These are phyloP conservation scores for Eragrostis curvula DNA, from an alignment of 176 grass and related monocot species.

Conservation along the genomic window DNA sequence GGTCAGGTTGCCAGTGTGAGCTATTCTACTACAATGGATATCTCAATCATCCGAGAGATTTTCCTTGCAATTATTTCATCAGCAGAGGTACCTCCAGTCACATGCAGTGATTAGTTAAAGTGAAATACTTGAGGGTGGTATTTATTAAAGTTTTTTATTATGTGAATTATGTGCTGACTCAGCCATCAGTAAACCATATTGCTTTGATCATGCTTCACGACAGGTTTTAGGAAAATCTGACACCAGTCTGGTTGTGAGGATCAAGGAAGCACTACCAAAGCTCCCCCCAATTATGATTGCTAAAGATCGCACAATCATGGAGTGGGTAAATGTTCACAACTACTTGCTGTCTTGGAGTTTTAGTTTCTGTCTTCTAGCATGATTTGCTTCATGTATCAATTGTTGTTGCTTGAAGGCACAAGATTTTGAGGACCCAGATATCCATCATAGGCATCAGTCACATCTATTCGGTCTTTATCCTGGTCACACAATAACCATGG, in stretches of 20 bases:
- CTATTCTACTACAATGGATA: conserved; percentile 86
- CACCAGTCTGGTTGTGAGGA: conserved; percentile 49
- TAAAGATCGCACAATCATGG: conserved; percentile 71
- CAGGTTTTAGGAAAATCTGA: conserved; percentile 70
- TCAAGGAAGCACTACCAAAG: conserved; percentile 53
- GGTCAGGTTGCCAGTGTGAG: conserved; percentile 76
- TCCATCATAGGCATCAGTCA: conserved; percentile 72
- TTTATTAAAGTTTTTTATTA: background rate
- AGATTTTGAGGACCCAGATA: conserved; percentile 73
- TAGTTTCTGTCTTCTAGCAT: background rate
- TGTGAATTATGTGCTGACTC: conserved; percentile 7
- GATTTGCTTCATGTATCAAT: conserved; percentile 5
- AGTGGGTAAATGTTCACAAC: conserved; percentile 57
- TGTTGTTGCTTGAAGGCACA: conserved; percentile 48
- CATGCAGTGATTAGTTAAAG: background rate
- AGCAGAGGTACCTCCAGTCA: conserved; percentile 49
- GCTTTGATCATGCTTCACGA: conserved; percentile 4
- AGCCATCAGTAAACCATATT: background rate
- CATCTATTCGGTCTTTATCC: conserved; percentile 87
- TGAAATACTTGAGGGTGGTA: background rate
- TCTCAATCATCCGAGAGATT: conserved; percentile 72
- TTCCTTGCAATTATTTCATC: conserved; percentile 65
- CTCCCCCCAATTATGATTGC: conserved; percentile 64
- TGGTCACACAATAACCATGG: conserved; percentile 70
- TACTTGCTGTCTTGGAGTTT: background rate